phyloP scores from a whole-genome alignment of 352 stramenopile genomes.

The Phytophthora hibernalis region DNA sequence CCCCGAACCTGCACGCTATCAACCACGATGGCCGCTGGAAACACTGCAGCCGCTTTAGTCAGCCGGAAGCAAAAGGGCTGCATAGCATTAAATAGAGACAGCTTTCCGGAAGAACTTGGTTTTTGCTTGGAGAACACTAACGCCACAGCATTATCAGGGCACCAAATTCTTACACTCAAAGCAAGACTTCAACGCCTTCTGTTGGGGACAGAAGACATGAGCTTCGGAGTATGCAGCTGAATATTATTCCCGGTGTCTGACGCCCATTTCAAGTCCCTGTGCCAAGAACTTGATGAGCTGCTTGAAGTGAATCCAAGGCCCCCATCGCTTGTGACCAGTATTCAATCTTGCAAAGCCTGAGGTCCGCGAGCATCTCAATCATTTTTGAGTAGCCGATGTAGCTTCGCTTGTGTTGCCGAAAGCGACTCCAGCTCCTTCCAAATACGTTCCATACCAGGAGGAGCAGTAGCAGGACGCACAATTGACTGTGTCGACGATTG shows the following conservation, averaged over 20 bases:
- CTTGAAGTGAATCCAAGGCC: conserved; percentile 35
- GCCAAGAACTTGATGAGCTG: conserved; percentile 14
- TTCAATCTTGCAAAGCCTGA: conserved; percentile 3
- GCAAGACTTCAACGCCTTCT: not conserved
- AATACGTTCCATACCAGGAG: conserved; percentile 38
- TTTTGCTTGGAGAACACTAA: no score
- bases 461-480: not conserved
- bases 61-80: not conserved
- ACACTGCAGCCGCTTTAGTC: conserved; percentile 53
- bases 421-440: conserved; percentile 53
- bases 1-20: conserved; percentile 58
- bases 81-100: conserved; percentile 4
- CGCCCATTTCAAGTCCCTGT: not conserved
- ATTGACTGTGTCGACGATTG: not conserved
- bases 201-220: not conserved
- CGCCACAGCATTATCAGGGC: no score
- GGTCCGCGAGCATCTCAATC: conserved; percentile 8
- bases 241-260: no score
- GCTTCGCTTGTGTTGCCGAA: conserved; percentile 44
- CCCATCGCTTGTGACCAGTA: conserved; percentile 9
- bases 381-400: conserved; percentile 40
- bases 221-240: no score
- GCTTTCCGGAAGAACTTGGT: not conserved
- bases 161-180: no score
- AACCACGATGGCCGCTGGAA: conserved; percentile 81